These are phyloP conservation scores for Hypoxylon sp. DNA, from an alignment of 2,329 filamentous ascomycete genomes.

Conservation along the genomic window DNA sequence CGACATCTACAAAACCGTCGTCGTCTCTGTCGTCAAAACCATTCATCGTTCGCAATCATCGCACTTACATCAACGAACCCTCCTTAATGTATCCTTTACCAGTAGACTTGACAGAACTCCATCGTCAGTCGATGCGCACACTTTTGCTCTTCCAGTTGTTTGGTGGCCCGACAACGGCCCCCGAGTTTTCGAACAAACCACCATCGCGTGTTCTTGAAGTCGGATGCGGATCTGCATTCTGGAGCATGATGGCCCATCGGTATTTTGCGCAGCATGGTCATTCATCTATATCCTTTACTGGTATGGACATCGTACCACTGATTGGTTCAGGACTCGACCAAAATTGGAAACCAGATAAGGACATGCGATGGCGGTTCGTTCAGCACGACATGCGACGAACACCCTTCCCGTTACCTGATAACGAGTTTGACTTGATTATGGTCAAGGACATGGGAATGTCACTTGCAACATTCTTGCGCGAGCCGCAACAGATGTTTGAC, in stretches of 20 bases:
- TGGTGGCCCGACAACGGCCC: slow-evolving; percentile 79
- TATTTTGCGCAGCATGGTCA: slow-evolving; percentile 76
- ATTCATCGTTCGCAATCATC: slow-evolving; percentile 78
- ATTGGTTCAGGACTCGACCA: slow-evolving; percentile 56
- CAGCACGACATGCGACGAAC: slow-evolving; percentile 82
- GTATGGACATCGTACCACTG: slow-evolving; percentile 80
- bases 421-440: slow-evolving; percentile 88
- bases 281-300: slow-evolving; percentile 77
- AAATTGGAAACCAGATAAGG: slow-evolving; percentile 66
- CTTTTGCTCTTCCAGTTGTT: slow-evolving; percentile 83
- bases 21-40: slow-evolving; percentile 52
- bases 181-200: slow-evolving; percentile 69
- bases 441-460: slow-evolving; percentile 82
- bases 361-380: slow-evolving; percentile 88
- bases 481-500: slow-evolving; percentile 66
- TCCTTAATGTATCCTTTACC: slow-evolving; percentile 83
- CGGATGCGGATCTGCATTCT: slow-evolving; percentile 87
- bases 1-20: slow-evolving; percentile 37
- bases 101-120: slow-evolving; percentile 84
- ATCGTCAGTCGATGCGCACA: slow-evolving; percentile 86
- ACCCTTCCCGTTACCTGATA: slow-evolving; percentile 80
- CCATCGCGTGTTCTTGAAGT: slow-evolving; percentile 84
- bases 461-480: slow-evolving; percentile 67
- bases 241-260: slow-evolving; percentile 88
- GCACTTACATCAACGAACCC: slow-evolving; percentile 81